These are phyloP conservation scores for Ogataea neopini DNA, from an alignment of 805 yeast species.

Conservation along the genomic window DNA sequence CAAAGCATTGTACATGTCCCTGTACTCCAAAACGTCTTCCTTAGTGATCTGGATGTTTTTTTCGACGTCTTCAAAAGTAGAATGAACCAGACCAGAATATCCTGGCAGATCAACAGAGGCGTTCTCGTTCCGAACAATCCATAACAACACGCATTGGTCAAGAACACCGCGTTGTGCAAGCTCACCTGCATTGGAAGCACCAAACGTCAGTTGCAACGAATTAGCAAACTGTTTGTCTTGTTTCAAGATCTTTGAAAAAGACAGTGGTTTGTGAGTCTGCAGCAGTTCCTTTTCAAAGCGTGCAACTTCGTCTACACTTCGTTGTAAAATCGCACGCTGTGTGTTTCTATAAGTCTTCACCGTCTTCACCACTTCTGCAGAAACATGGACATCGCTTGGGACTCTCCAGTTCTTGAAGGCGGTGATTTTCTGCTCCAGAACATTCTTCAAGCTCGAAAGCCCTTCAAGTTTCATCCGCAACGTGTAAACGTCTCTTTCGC, in stretches of 20 bases:
- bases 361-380: conserved; percentile 29
- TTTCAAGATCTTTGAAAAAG: conserved; percentile 49
- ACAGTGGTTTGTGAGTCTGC: conserved; percentile 47
- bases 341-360: conserved; percentile 48
- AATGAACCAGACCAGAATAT: conserved; percentile 53
- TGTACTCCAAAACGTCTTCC: conserved; percentile 56
- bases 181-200: conserved; percentile 55
- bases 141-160: conserved; percentile 61
- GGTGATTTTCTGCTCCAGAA: conserved; percentile 51
- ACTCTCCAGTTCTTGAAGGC: conserved; percentile 39
- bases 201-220: conserved; percentile 56
- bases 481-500: conserved; percentile 47
- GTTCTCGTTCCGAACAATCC: conserved; percentile 62
- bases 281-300: conserved; percentile 47
- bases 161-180: conserved; percentile 48
- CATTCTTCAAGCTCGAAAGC: conserved; percentile 49
- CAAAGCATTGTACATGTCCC: conserved; percentile 47
- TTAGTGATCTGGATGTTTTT: conserved; percentile 40
- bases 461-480: conserved; percentile 64
- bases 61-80: conserved; percentile 31
- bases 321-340: conserved; percentile 49
- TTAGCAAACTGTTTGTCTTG: conserved; percentile 43
- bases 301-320: conserved; percentile 46
- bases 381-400: conserved; percentile 20
- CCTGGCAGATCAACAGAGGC: conserved; percentile 29